Conservation (phyloP, 2,329 filamentous ascomycete species). For the Botrytis squamosa region DNA sequence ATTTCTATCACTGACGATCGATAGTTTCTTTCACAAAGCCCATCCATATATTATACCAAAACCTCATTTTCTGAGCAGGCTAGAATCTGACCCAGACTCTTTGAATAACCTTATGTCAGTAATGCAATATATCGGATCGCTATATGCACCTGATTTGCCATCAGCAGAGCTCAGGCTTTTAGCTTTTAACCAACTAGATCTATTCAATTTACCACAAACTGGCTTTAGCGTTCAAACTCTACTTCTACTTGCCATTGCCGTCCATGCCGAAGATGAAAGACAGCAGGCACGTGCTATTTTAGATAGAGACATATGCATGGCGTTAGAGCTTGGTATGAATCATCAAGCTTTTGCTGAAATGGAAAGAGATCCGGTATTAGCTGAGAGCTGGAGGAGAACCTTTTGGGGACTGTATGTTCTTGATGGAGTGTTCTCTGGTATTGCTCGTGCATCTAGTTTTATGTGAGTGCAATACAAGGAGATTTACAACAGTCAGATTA, state of each 20-base stretch:
- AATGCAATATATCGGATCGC: conserved; percentile 43
- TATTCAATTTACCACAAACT: conserved; percentile 34
- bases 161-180: conserved; percentile 39
- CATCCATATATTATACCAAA: conserved; percentile 43
- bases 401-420: conserved; percentile 44
- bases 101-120: conserved; percentile 37
- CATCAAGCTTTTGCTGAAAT: conserved; percentile 51
- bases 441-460: conserved; percentile 31
- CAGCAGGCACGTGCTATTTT: conserved; percentile 36
- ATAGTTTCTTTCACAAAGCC: conserved; percentile 39
- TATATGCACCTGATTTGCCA: conserved; percentile 38
- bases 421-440: conserved; percentile 31
- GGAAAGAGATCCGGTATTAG: conserved; percentile 41
- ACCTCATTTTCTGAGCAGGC: conserved; percentile 38
- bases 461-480: conserved; percentile 22
- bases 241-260: conserved; percentile 41
- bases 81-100: conserved; percentile 40
- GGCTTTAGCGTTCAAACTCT: conserved; percentile 42
- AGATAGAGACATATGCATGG: conserved; percentile 55
- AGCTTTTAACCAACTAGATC: conserved; percentile 31
- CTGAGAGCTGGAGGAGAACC: conserved; percentile 45
- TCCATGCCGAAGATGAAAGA: conserved; percentile 41
- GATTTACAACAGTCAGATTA: background rate
- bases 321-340: conserved; percentile 61
- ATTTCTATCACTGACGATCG: conserved; percentile 31